phyloP scores from a whole-genome alignment of 768 basidiomycete genomes.

The Mycena polygramma region DNA sequence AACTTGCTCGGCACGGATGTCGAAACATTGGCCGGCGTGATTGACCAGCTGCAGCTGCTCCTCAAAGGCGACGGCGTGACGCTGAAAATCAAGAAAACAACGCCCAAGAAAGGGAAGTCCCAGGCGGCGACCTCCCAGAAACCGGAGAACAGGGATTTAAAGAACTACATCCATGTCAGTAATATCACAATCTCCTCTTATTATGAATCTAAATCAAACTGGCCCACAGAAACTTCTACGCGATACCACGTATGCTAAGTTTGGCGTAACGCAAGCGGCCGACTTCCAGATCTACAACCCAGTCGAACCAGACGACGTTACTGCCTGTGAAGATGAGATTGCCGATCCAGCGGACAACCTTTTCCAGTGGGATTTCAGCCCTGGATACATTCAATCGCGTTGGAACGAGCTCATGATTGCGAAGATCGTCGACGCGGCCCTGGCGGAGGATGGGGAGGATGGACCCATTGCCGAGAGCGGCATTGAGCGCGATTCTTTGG shows the following conservation, averaged over 20 bases:
- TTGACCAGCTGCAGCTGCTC: slow-evolving; percentile 20
- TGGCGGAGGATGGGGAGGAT: slow-evolving; percentile 21
- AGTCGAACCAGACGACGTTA: slow-evolving; percentile 15
- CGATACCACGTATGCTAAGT: slow-evolving; percentile 18
- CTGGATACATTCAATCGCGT: slow-evolving; percentile 28
- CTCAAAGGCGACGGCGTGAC: slow-evolving; percentile 20
- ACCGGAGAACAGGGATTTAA: slow-evolving; percentile 11
- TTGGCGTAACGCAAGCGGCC: slow-evolving; percentile 21
- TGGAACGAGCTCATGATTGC: slow-evolving; percentile 30
- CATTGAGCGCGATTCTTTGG: slow-evolving; percentile 27
- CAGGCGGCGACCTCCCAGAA: slow-evolving; percentile 13
- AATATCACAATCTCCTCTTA: slow-evolving; percentile 3
- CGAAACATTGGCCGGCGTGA: slow-evolving; percentile 12
- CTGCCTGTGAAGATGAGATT: slow-evolving; percentile 12
- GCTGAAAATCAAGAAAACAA: slow-evolving; percentile 20
- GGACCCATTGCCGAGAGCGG: slow-evolving; percentile 13
- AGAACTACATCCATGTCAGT: slow-evolving; percentile 20
- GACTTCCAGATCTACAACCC: slow-evolving; percentile 30
- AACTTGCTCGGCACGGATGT: slow-evolving; percentile 29
- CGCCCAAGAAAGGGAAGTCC: slow-evolving; percentile 14
- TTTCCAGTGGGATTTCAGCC: slow-evolving; percentile 31
- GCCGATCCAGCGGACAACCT: slow-evolving; percentile 11
- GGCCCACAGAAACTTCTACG: slow-evolving; percentile 20
- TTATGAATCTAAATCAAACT: slow-evolving; percentile 25
- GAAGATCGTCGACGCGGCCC: slow-evolving; percentile 22